phyloP scores from a whole-genome alignment of 306 rosid genomes.

The Vigna radiata region DNA sequence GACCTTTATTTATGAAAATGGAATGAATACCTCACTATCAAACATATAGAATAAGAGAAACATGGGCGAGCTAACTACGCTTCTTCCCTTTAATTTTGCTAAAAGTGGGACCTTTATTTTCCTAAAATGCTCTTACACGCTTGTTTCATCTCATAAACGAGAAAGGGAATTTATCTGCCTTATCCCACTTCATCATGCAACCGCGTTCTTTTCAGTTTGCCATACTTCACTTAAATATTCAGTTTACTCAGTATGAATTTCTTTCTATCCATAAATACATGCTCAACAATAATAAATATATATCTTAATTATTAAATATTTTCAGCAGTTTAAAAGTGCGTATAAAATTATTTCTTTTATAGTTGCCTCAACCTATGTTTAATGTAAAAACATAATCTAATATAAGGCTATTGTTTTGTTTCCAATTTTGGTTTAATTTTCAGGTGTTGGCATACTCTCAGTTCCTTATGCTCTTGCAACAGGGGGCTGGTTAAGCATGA shows the following conservation, averaged over 20 bases:
- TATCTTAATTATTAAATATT: background rate
- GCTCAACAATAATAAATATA: no score
- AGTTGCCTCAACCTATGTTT: background rate
- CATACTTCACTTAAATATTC: background rate
- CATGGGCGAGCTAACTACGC: no score
- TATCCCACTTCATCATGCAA: background rate
- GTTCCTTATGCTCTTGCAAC: slow-evolving; percentile 85
- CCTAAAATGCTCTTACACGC: background rate
- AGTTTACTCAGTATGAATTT: background rate
- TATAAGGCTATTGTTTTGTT: background rate
- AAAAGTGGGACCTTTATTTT: background rate
- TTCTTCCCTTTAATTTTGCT: no score
- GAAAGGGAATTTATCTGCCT: background rate
- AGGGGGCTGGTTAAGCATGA: slow-evolving; percentile 87
- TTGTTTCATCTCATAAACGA: background rate
- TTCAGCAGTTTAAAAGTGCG: background rate
- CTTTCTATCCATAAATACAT: background rate
- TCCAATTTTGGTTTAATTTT: slow-evolving; percentile 14
- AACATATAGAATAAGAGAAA: no score
- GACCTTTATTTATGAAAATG: no score
- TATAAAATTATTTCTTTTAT: background rate
- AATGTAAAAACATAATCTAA: no score
- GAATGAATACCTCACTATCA: no score
- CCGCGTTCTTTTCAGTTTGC: no score
- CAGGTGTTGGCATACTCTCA: slow-evolving; percentile 87